Conservation (phyloP, 2,329 filamentous ascomycete species). For the Elsinoe australis region DNA sequence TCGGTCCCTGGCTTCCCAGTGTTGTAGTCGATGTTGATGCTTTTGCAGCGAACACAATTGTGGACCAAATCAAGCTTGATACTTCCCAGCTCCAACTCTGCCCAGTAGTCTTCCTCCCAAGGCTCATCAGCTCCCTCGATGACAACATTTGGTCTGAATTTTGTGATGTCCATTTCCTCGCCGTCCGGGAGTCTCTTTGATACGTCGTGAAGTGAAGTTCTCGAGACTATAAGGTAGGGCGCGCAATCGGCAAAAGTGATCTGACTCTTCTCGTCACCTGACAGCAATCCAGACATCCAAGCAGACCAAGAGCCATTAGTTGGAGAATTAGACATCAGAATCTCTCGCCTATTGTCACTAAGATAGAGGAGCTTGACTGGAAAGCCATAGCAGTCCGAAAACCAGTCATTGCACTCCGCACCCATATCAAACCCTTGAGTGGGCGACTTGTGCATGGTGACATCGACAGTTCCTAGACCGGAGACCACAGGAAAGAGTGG, state of each 20-base stretch:
- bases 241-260: constrained; percentile 69
- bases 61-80: constrained; percentile 34
- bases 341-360: constrained; percentile 35
- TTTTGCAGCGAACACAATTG: constrained; percentile 41
- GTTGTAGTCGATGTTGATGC: constrained; percentile 42
- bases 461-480: constrained; percentile 31
- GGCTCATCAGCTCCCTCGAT: constrained; percentile 34
- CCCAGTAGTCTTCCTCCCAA: constrained; percentile 44
- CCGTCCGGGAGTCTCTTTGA: constrained; percentile 36
- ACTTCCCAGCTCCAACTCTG: constrained; percentile 24
- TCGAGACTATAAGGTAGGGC: constrained; percentile 64
- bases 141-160: constrained; percentile 43
- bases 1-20: constrained; percentile 37
- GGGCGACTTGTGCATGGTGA: constrained; percentile 39
- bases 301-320: constrained; percentile 27
- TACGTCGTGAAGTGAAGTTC: constrained; percentile 62
- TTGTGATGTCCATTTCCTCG: constrained; percentile 38
- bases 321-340: constrained; percentile 32
- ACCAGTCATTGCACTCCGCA: constrained; percentile 36
- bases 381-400: constrained; percentile 39
- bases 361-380: constrained; percentile 38
- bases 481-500: constrained; percentile 35
- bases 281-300: constrained; percentile 16
- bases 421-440: constrained; percentile 40
- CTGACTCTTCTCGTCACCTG: constrained; percentile 21